Percentiles rank a stretch among this genome's conserved stretches.
Conservation (phyloP, 805 yeast genomes). For the Diddensiella santjacobensis region DNA sequence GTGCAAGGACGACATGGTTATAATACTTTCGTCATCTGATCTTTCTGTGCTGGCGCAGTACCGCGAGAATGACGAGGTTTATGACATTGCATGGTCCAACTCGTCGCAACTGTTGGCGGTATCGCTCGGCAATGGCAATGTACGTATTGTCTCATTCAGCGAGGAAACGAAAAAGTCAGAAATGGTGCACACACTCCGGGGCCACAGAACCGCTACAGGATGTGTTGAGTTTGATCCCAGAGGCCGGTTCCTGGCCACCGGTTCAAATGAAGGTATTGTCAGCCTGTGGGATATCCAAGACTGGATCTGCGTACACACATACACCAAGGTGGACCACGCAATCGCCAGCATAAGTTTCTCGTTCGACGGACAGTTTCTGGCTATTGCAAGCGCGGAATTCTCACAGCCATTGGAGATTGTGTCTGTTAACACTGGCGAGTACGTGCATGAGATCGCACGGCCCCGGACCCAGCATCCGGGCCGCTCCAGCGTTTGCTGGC, state of each 20-base stretch:
- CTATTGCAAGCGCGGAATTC: slow-evolving; percentile 41
- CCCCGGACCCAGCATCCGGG: slow-evolving; percentile 20
- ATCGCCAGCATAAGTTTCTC: slow-evolving; percentile 40
- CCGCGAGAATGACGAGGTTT: slow-evolving; percentile 26
- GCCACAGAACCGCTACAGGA: slow-evolving; percentile 51
- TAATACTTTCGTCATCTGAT: slow-evolving; percentile 37
- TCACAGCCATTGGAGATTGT: slow-evolving; percentile 37
- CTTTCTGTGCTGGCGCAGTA: slow-evolving; percentile 32
- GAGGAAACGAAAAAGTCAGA: slow-evolving; percentile 8
- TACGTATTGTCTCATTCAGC: slow-evolving; percentile 19
- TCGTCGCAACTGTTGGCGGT: slow-evolving; percentile 37
- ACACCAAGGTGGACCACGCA: slow-evolving; percentile 38
- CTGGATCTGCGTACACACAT: slow-evolving; percentile 38
- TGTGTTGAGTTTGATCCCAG: slow-evolving; percentile 48
- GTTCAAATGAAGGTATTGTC: slow-evolving; percentile 55
- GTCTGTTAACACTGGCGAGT: slow-evolving; percentile 32
- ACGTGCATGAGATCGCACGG: slow-evolving; percentile 18
- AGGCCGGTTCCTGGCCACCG: slow-evolving; percentile 49
- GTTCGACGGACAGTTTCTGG: slow-evolving; percentile 46
- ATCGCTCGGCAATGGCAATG: slow-evolving; percentile 48
- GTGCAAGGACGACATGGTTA: slow-evolving; percentile 39
- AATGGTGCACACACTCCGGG: slow-evolving; percentile 29
- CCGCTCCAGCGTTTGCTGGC: slow-evolving; percentile 33
- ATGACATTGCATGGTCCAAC: slow-evolving; percentile 41
- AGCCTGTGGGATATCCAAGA: slow-evolving; percentile 46